These are phyloP conservation scores for Yamadazyma mexicana DNA, from an alignment of 1,139 yeast species.

Conservation along the genomic window DNA sequence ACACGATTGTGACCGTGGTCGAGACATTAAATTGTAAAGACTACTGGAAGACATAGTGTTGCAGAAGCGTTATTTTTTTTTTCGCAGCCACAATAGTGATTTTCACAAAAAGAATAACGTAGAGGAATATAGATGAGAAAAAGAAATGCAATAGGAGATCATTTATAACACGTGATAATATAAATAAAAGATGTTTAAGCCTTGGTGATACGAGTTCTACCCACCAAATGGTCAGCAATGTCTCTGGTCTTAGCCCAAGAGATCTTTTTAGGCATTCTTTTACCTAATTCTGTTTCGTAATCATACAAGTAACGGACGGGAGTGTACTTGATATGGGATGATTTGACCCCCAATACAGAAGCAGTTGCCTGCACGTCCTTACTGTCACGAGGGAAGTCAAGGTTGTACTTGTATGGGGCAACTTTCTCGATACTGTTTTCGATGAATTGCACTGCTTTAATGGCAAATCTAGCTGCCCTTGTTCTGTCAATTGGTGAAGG, in stretches of 20 bases:
- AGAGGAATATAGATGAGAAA: not conserved
- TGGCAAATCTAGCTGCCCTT: constrained; percentile 86
- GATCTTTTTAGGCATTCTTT: constrained; percentile 85
- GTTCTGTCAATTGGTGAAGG: constrained; percentile 96
- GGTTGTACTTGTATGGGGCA: constrained; percentile 23
- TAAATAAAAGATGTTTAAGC: not conserved
- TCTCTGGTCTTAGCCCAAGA: constrained; percentile 79
- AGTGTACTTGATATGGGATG: constrained; percentile 74
- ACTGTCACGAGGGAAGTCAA: constrained; percentile 36
- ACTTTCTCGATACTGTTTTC: constrained; percentile 46
- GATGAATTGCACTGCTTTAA: constrained; percentile 82
- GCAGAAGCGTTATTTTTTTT: constrained; percentile 1
- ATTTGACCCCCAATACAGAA: constrained; percentile 80
- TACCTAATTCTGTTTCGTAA: constrained; percentile 74
- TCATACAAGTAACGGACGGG: constrained; percentile 77
- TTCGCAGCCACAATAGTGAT: constrained; percentile 1
- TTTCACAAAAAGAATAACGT: not conserved
- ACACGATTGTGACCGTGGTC: not conserved
- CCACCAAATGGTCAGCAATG: constrained; percentile 83
- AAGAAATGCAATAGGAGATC: not conserved
- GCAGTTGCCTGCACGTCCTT: constrained; percentile 57
- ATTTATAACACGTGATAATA: not conserved
- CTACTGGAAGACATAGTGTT: not conserved
- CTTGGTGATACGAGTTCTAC: constrained; percentile 47
- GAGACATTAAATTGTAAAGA: not conserved